phyloP scores from a whole-genome alignment of 495 filamentous ascomycete species.

The Xylaria nigripes region DNA sequence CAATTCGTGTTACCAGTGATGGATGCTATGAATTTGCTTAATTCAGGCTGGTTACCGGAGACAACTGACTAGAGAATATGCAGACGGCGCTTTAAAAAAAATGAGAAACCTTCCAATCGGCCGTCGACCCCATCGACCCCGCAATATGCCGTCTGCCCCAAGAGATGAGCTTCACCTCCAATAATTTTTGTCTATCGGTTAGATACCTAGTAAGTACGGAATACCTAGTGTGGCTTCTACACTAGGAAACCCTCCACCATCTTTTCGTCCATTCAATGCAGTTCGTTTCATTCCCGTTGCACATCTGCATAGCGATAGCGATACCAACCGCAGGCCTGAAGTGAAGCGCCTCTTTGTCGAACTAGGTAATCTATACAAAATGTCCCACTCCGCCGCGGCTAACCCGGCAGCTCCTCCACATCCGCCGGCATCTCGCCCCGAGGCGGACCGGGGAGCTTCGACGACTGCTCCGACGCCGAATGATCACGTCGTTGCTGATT shows the following conservation, averaged over 20 bases:
- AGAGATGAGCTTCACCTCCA: constrained; percentile 12
- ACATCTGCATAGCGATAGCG: background rate
- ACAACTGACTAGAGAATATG: constrained; percentile 1
- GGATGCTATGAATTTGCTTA: background rate
- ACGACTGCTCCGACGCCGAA: constrained; percentile 1
- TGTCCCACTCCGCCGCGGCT: constrained; percentile 4
- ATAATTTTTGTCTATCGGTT: background rate
- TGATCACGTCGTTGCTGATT: background rate
- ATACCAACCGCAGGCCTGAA: background rate
- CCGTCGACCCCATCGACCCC: constrained; percentile 3
- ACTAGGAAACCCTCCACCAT: background rate
- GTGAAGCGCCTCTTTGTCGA: background rate
- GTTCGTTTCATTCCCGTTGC: constrained; percentile 1
- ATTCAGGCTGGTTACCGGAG: constrained; percentile 7
- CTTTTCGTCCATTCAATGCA: constrained; percentile 4
- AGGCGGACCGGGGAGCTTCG: background rate
- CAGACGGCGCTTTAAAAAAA: constrained; percentile 1
- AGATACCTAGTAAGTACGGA: background rate
- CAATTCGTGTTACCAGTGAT: background rate
- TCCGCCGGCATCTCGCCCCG: constrained; percentile 1
- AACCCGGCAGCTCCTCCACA: constrained; percentile 2
- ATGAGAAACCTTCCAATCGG: constrained; percentile 7
- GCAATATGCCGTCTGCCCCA: constrained; percentile 6
- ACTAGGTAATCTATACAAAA: background rate
- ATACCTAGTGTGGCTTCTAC: too few species aligned